Evolutionary conservation across 2,329 filamentous ascomycete genomes (phyloP).

Genomic region (Byssothecium circinans): DNA sequence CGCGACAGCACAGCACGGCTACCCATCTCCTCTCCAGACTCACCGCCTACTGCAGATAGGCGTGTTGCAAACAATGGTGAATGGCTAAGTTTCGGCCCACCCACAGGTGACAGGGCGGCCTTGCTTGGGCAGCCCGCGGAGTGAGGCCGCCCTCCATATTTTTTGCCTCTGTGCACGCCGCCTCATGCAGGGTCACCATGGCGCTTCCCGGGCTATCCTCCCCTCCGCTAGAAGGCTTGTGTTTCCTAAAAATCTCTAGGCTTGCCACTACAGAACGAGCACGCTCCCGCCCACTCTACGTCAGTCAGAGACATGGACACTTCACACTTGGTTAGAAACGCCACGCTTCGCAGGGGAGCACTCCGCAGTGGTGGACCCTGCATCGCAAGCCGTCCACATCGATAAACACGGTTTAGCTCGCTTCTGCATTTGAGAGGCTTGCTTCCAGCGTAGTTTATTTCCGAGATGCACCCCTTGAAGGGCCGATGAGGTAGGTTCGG

Average conservation of each 20-base stretch:
- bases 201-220: slow-evolving; percentile 3
- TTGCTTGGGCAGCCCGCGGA: slow-evolving; percentile 19
- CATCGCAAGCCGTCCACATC: slow-evolving; percentile 18
- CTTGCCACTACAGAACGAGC: too few relatives aligned
- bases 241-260: too few relatives aligned
- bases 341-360: slow-evolving; percentile 5
- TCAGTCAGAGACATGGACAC: slow-evolving; percentile 8
- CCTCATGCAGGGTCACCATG: slow-evolving; percentile 9
- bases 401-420: slow-evolving; percentile 21
- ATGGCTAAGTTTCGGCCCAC: slow-evolving; percentile 16
- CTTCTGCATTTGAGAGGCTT: too few relatives aligned
- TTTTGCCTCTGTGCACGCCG: slow-evolving; percentile 3
- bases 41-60: slow-evolving; percentile 21
- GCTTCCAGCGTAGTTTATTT: slow-evolving; percentile 21
- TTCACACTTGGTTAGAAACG: too few relatives aligned
- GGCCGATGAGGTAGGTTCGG: background rate
- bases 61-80: slow-evolving; percentile 10
- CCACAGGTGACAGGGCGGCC: slow-evolving; percentile 20
- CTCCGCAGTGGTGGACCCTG: slow-evolving; percentile 20
- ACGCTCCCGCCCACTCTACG: slow-evolving; percentile 2
- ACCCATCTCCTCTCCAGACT: too few relatives aligned
- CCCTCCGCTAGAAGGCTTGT: background rate
- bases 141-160: slow-evolving; percentile 2
- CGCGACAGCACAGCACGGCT: slow-evolving; percentile 15
- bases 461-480: slow-evolving; percentile 5